Evolutionary conservation across 192 early-diverging fungal species (phyloP), one percentile per base, ranked within the genome.

Genomic region (Geranomyces michiganensis): DNA sequence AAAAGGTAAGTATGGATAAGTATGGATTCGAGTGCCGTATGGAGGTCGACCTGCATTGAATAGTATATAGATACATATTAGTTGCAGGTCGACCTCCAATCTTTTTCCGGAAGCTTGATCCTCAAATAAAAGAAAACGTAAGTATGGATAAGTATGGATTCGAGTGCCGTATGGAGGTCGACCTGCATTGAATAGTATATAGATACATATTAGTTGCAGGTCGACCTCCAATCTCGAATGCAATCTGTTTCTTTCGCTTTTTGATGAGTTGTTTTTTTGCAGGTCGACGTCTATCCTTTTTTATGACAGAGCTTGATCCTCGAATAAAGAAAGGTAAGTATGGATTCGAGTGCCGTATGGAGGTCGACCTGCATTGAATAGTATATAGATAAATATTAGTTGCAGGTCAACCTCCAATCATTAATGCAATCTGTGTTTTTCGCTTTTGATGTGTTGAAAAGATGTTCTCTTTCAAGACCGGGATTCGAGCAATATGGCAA

Each of bases 101-200:
- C 26, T 41, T 41, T 41, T 41, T 41, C 36, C 36, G 36, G 36
- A 41, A 41, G 36, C 36, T 41, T 41, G 5, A 41, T 41, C 36
- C 36, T 41, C 36, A 10, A 41, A 41, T 41, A 41, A 41, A 41
- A 10, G 10, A 41, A n/a, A n/a, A n/a, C n/a, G n/a, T n/a, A n/a
- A n/a, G n/a, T n/a, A n/a, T n/a, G 3, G 36, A 10, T 41, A 41
- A 41, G 36, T 41, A 3, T 53, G 51, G 51, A 32, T 31, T 65
- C 44, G 63, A 65, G 36, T 65, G 32, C 63, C 33, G 44, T 65
- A 46, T 46, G 63, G 63, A 65, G 63, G 63, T 43, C 63, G 63
- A 46, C 63, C 63, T 65, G 63, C 63, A 46, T 30, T 36, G 19
- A 45, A 65, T 21, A n/a, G 63, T 65, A 65, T 65, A 65, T 65